Base-by-base conservation (phyloP, 2,329 filamentous ascomycete species). In the Trichoderma cornu-damae region DNA sequence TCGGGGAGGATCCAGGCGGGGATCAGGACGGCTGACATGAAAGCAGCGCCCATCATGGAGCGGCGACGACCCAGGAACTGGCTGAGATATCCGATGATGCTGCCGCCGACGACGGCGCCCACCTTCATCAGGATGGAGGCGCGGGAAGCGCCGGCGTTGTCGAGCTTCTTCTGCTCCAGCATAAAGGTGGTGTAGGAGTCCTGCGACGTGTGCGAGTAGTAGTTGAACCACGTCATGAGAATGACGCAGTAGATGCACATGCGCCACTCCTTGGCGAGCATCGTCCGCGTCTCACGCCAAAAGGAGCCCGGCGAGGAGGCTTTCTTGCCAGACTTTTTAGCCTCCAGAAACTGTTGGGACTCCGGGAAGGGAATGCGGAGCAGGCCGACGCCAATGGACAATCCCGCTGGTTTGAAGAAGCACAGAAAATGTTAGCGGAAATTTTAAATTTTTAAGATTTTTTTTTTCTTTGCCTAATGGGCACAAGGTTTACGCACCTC, bases 111-210 rank as follows among this genome's bases (percentile, higher is more conserved):
- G 63, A 86, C 88, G 42, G 88, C 87, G 24, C 89, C 88, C 1
- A 81, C 84, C 73, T 91, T 91, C 85, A 90, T 90, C 59, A 92
- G 72, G 63, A 92, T 91, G n/a, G 83, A 87, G 14, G 87, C 87
- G n/a, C 87, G 83, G 6, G 81, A 87, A 4, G 88, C 86, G 1
- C 77, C 78, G 1, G 75, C 67, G 65, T 89, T 86, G 55, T 77
- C 66, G 59, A 92, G 77, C 61, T 85, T 83, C 72, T 92, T 91
- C 64, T 89, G 80, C 4, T 79, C 79, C 37, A 86, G 77, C 85
- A 92, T 87, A 68, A 91, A 90, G 3, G 88, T 91, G 0, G 88
- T 90, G 74, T 91, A 92, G 48, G 82, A 87, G 73, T 93, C 89
- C 69, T 93, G 88, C 22, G 84, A 87, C 1, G 87, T 89, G 75